A percentile compares a stretch with the other conserved stretches of the same genome.
phyloP scores from a whole-genome alignment of 2,329 filamentous ascomycete genomes.

The Albifimbria verrucaria region DNA sequence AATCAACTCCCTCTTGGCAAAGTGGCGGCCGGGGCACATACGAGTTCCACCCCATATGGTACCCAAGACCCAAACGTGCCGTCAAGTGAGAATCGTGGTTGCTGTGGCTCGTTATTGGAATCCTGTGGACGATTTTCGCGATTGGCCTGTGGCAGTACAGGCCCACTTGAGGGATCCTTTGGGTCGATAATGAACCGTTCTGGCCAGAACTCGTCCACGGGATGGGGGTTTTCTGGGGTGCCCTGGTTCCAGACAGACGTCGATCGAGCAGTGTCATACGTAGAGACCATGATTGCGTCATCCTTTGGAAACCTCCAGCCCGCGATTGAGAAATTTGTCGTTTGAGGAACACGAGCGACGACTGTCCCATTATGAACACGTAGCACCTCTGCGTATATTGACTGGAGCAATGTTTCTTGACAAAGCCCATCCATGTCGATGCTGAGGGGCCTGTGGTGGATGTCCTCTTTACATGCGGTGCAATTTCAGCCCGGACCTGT shows the following conservation, averaged over 20 bases:
- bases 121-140: not conserved
- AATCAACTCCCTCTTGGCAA: slow-evolving; percentile 31
- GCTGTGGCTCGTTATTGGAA: not conserved
- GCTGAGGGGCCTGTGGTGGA: not conserved
- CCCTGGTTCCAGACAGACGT: slow-evolving; percentile 17
- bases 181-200: slow-evolving; percentile 17
- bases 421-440: slow-evolving; percentile 17
- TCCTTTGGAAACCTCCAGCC: slow-evolving; percentile 13
- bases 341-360: slow-evolving; percentile 14
- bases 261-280: slow-evolving; percentile 5
- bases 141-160: slow-evolving; percentile 3
- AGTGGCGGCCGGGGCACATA: slow-evolving; percentile 32
- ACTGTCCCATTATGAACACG: slow-evolving; percentile 21
- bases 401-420: slow-evolving; percentile 24
- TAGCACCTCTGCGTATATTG: slow-evolving; percentile 31
- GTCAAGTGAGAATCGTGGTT: slow-evolving; percentile 16
- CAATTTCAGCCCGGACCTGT: slow-evolving; percentile 14
- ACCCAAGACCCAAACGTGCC: slow-evolving; percentile 27
- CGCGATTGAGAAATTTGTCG: slow-evolving; percentile 16
- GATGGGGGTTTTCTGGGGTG: slow-evolving; percentile 6
- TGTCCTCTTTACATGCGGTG: not conserved
- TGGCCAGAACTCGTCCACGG: slow-evolving; percentile 16
- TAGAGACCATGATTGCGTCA: slow-evolving; percentile 11
- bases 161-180: slow-evolving; percentile 15
- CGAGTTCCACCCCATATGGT: slow-evolving; percentile 30